These are phyloP conservation scores for Pyrrhoderma noxium DNA, from an alignment of 1,284 basidiomycete genomes.

Conservation along the genomic window DNA sequence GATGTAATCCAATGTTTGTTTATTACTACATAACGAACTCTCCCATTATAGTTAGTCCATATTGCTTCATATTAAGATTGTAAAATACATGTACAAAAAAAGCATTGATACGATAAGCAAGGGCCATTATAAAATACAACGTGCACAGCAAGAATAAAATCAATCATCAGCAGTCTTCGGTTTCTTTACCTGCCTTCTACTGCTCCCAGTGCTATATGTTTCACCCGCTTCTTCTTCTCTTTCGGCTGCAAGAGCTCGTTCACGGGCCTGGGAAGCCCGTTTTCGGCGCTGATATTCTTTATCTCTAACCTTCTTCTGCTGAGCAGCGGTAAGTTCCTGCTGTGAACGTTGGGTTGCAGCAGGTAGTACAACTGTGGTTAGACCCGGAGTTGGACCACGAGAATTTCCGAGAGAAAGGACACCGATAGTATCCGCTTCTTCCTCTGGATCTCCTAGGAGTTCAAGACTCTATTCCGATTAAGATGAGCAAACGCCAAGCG, in stretches of 20 bases:
- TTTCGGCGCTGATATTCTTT: conserved; percentile 71
- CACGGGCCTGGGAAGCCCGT: conserved; percentile 39
- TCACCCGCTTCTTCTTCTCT: too few species aligned
- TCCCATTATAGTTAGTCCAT: too few species aligned
- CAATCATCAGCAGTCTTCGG: too few species aligned
- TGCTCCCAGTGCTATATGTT: too few species aligned
- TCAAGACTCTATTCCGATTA: conserved; percentile 62
- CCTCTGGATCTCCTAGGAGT: conserved; percentile 64
- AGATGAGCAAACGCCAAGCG: neutral
- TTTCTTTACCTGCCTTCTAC: too few species aligned
- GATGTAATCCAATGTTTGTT: too few species aligned
- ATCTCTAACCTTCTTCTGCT: conserved; percentile 65
- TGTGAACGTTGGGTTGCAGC: conserved; percentile 45
- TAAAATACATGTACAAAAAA: too few species aligned
- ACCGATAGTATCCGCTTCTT: conserved; percentile 23
- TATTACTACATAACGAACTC: too few species aligned
- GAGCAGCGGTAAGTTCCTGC: conserved; percentile 54
- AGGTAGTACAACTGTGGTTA: conserved; percentile 68
- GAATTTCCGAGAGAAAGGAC: conserved; percentile 44
- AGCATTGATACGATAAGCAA: too few species aligned
- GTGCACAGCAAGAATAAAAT: too few species aligned
- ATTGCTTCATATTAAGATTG: too few species aligned
- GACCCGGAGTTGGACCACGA: conserved; percentile 49
- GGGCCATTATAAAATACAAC: too few species aligned
- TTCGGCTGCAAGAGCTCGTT: conserved; percentile 1